phyloP scores from a whole-genome alignment of 2,329 filamentous ascomycete species.

The Beauveria medogensis region DNA sequence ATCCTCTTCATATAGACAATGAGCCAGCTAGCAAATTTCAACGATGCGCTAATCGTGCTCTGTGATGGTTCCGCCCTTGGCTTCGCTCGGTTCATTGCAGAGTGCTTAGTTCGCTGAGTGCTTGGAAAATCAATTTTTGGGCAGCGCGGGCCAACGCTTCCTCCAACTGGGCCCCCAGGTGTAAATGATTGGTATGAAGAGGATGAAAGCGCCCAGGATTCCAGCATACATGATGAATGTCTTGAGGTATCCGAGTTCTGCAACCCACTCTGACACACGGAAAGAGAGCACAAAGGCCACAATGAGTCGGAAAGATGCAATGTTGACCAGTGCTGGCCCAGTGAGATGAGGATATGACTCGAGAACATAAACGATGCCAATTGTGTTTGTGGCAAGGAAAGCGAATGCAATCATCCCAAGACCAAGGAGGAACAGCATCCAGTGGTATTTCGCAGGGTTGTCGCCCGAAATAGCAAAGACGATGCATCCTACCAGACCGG shows the following conservation, averaged over 20 bases:
- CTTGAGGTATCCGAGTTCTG: slow-evolving; percentile 19
- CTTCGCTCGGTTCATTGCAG: background rate
- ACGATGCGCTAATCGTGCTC: background rate
- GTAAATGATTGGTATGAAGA: slow-evolving; percentile 23
- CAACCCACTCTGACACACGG: slow-evolving; percentile 20
- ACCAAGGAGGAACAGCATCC: slow-evolving; percentile 20
- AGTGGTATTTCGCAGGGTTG: slow-evolving; percentile 16
- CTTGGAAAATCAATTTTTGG: background rate
- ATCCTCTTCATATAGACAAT: background rate
- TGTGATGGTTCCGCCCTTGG: no score
- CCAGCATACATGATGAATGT: slow-evolving; percentile 25
- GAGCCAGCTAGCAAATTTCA: background rate
- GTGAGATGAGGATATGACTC: slow-evolving; percentile 22
- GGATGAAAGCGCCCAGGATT: slow-evolving; percentile 21
- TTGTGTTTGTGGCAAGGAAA: slow-evolving; percentile 20
- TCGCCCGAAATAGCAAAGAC: slow-evolving; percentile 24
- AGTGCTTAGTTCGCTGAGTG: background rate
- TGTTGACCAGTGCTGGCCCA: slow-evolving; percentile 26
- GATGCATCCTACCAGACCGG: slow-evolving; percentile 22
- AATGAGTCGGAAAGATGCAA: slow-evolving; percentile 23
- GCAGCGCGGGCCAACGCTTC: background rate
- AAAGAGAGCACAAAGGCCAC: slow-evolving; percentile 23
- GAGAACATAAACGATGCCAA: slow-evolving; percentile 24
- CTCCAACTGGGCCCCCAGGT: slow-evolving; percentile 12
- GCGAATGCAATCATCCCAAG: slow-evolving; percentile 23